Percentiles rank a stretch among this genome's conserved stretches.
Evolutionary conservation across 1,139 yeast species (phyloP).

Genomic region (Trichomonascaceae sp.): DNA sequence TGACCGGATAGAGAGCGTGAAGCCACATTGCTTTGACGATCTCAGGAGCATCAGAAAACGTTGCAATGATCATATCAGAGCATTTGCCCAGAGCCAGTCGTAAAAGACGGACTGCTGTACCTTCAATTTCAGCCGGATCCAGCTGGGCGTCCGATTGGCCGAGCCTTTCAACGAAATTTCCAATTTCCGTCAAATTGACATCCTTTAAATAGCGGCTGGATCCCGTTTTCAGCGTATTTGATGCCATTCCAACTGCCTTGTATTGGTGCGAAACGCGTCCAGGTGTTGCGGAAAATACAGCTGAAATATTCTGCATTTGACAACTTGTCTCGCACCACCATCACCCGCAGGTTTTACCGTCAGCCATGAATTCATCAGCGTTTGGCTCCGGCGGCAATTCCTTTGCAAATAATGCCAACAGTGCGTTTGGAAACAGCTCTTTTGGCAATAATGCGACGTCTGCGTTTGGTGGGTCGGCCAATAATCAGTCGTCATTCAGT

Average conservation of each 20-base stretch:
- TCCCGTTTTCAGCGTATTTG: too few species aligned
- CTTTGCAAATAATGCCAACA: slow-evolving; percentile 10
- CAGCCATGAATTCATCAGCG: background rate
- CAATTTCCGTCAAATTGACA: background rate
- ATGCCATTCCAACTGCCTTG: too few species aligned
- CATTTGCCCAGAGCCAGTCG: background rate
- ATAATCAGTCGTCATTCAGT: background rate
- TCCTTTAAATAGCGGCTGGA: background rate
- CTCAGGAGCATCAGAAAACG: background rate
- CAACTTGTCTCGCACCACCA: background rate
- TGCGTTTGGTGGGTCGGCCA: slow-evolving; percentile 5
- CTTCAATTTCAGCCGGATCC: too few species aligned
- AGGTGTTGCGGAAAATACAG: background rate
- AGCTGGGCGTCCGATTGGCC: background rate
- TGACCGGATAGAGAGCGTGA: background rate
- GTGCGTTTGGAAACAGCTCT: slow-evolving; percentile 15
- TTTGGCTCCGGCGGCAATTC: slow-evolving; percentile 9
- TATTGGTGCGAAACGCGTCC: background rate
- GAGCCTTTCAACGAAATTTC: background rate
- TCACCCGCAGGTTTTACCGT: background rate
- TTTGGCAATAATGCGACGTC: slow-evolving; percentile 11
- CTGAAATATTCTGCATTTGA: background rate
- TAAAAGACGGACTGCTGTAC: background rate
- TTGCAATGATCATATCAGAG: background rate
- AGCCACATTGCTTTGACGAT: background rate